Evolutionary conservation across 2,329 filamentous ascomycete genomes (phyloP).

Genomic region (Diplocarpon mali): DNA sequence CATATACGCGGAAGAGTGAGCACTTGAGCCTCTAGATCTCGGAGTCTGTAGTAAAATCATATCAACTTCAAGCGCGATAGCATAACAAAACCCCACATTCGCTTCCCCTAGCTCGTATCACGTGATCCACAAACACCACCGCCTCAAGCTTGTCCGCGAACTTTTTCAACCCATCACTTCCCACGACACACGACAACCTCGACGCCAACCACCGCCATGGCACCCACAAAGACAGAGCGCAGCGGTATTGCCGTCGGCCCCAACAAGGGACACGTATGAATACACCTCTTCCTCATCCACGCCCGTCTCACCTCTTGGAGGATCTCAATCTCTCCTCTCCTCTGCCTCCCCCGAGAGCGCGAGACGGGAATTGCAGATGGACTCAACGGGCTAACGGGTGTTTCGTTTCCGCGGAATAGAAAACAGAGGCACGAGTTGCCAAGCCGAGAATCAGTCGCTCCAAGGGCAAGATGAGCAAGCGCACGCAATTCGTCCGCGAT

Average conservation of each 20-base stretch:
- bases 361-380: conserved; percentile 31
- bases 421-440: conserved; percentile 68
- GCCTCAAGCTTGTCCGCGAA: too few species aligned
- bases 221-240: conserved; percentile 43
- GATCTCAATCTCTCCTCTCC: conserved; percentile 40
- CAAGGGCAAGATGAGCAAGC: conserved; percentile 95
- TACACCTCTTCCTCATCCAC: conserved; percentile 10
- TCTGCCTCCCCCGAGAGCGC: neutral
- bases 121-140: too few species aligned
- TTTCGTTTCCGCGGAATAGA: conserved; percentile 39
- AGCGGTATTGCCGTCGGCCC: conserved; percentile 49
- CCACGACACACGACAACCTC: too few species aligned
- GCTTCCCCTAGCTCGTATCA: too few species aligned
- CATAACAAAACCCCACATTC: too few species aligned
- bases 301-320: conserved; percentile 60
- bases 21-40: too few species aligned
- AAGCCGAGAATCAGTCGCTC: conserved; percentile 73
- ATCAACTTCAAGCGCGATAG: too few species aligned
- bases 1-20: too few species aligned
- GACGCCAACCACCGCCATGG: conserved; percentile 32
- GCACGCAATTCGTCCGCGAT: conserved; percentile 92
- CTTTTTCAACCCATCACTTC: too few species aligned
- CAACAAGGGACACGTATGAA: conserved; percentile 55
- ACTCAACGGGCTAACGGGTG: conserved; percentile 35
- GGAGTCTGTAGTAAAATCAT: too few species aligned